These are phyloP conservation scores for Platanthera zijinensis DNA, from an alignment of 106 monocot genomes.

Conservation along the genomic window DNA sequence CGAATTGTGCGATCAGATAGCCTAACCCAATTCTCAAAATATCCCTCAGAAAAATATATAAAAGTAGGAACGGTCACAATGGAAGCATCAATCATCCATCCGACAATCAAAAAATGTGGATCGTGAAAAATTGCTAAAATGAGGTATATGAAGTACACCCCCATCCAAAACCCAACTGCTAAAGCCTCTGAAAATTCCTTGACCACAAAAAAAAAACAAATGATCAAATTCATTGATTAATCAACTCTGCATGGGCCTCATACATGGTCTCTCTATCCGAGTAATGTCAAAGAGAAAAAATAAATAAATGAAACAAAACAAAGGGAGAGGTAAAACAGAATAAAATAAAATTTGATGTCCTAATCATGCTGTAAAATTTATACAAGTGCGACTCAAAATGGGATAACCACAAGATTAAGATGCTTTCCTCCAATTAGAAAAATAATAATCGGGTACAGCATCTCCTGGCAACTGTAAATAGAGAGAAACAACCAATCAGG, in stretches of 20 bases:
- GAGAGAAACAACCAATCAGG: slow-evolving; percentile 8
- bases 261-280: not conserved
- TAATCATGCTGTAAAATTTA: slow-evolving; percentile 13
- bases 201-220: not conserved
- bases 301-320: not conserved
- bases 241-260: slow-evolving; percentile 2
- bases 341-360: not conserved
- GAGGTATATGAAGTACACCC: no score
- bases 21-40: no score
- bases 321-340: not conserved
- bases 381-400: slow-evolving; percentile 2
- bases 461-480: not conserved
- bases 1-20: no score
- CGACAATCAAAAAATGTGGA: no score
- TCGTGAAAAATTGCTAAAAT: no score
- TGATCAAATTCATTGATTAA: slow-evolving; percentile 8
- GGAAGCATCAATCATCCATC: no score
- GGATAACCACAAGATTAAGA: not conserved
- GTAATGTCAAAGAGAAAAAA: not conserved
- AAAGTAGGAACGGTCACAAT: no score
- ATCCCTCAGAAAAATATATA: no score
- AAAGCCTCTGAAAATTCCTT: no score
- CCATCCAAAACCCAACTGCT: no score
- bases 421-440: slow-evolving; percentile 5
- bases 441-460: not conserved